Evolutionary conservation across 805 yeast species (phyloP).

Genomic region (Starmerella apis): DNA sequence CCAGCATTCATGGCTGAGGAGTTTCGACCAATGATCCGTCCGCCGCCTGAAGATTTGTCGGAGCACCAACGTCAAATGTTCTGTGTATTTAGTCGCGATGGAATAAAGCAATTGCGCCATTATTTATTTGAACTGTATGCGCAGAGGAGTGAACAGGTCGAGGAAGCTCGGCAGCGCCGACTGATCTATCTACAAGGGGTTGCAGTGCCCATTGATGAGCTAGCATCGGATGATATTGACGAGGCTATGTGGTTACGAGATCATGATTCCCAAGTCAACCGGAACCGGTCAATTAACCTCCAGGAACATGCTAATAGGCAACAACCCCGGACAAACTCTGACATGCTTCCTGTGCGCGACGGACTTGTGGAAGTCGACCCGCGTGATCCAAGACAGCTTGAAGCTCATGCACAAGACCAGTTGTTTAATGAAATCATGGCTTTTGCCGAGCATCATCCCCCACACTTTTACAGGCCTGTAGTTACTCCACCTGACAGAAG

Average conservation of each 20-base stretch:
- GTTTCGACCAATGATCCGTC: conserved; percentile 75
- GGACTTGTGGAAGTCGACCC: conserved; percentile 1
- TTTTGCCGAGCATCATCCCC: neutral
- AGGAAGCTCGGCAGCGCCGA: neutral
- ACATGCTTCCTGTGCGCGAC: no score
- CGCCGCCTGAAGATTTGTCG: conserved; percentile 85
- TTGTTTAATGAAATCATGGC: no score
- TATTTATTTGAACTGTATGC: conserved; percentile 37
- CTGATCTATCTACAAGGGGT: no score
- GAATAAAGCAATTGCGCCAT: conserved; percentile 65
- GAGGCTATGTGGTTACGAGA: no score
- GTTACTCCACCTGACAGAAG: no score
- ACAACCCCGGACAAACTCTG: no score
- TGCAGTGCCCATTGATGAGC: no score
- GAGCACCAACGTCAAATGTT: conserved; percentile 74
- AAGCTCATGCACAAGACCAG: neutral
- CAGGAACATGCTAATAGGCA: no score
- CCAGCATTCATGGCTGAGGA: conserved; percentile 79
- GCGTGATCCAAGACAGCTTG: neutral
- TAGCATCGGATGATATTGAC: no score
- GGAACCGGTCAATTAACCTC: no score
- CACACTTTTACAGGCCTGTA: no score
- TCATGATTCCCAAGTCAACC: no score
- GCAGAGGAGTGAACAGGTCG: neutral
- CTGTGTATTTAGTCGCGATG: conserved; percentile 88